Percentiles rank a stretch among this genome's conserved stretches.
Evolutionary conservation across 441 rosid genomes (phyloP).

Genomic region (Adansonia gregorii): DNA sequence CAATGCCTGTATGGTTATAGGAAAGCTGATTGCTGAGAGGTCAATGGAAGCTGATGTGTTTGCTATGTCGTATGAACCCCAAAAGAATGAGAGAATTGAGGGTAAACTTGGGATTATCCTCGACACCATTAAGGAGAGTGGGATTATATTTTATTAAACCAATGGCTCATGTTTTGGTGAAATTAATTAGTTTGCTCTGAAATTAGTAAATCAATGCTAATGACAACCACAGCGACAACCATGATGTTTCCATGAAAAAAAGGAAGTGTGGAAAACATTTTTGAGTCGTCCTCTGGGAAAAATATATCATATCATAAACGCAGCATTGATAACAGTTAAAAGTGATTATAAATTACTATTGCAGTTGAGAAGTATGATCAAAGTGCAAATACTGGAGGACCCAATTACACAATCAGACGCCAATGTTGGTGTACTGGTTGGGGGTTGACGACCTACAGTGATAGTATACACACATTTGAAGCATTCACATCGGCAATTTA

Average conservation of each 20-base stretch:
- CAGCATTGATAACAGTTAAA: too few species aligned
- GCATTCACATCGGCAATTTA: not conserved
- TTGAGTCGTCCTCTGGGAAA: too few species aligned
- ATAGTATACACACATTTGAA: not conserved
- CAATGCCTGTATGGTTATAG: constrained; percentile 71
- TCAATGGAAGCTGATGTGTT: constrained; percentile 89
- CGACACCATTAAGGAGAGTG: constrained; percentile 84
- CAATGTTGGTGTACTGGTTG: too few species aligned
- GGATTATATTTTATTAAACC: constrained; percentile 53
- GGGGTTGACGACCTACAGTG: not conserved
- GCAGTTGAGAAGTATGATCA: not conserved
- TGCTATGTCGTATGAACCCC: constrained; percentile 73
- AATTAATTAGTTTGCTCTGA: not conserved
- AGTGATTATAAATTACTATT: too few species aligned
- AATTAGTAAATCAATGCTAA: not conserved
- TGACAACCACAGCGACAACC: not conserved
- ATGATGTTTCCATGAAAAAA: not conserved
- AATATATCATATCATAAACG: too few species aligned
- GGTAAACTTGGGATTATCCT: constrained; percentile 83
- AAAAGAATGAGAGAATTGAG: constrained; percentile 75
- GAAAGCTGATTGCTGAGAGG: constrained; percentile 84
- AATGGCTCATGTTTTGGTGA: not conserved
- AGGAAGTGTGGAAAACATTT: too few species aligned
- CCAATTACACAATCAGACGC: too few species aligned
- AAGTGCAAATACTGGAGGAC: not conserved